phyloP scores from a whole-genome alignment of 1,284 basidiomycete species.

The Fomes fomentarius region DNA sequence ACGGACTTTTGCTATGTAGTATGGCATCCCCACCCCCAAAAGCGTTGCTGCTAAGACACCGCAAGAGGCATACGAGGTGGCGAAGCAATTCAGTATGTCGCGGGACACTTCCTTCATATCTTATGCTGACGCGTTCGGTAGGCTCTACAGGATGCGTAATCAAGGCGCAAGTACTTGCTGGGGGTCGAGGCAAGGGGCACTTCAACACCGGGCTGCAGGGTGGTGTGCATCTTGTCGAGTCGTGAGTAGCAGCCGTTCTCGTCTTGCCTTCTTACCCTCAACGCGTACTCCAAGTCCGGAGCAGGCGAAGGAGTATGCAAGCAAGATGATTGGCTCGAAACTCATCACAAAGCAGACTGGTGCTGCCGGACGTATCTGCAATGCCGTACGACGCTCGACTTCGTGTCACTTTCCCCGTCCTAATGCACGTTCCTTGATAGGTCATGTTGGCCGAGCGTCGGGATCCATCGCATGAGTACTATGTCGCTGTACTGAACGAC shows the following conservation, averaged over 20 bases:
- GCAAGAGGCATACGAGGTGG: slow-evolving; percentile 89
- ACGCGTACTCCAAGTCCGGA: slow-evolving; percentile 63
- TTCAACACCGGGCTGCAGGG: slow-evolving; percentile 97
- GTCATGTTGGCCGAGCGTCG: slow-evolving; percentile 98
- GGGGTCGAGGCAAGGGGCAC: slow-evolving; percentile 97
- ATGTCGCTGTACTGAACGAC: slow-evolving; percentile 97
- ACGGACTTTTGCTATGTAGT: slow-evolving; percentile 51
- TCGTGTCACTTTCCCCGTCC: not conserved
- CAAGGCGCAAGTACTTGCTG: slow-evolving; percentile 99
- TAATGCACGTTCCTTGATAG: slow-evolving; percentile 41
- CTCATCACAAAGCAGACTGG: slow-evolving; percentile 99
- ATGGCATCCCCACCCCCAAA: slow-evolving; percentile 96
- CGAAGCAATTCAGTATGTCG: slow-evolving; percentile 80
- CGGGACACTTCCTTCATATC: not conserved
- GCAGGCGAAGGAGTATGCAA: slow-evolving; percentile 87
- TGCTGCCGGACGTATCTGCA: slow-evolving; percentile 90
- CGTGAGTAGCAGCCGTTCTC: slow-evolving; percentile 50
- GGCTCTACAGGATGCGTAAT: slow-evolving; percentile 83
- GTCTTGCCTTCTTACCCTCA: slow-evolving; percentile 2
- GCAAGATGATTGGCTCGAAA: slow-evolving; percentile 94
- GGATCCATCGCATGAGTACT: slow-evolving; percentile 96
- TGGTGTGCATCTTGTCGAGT: slow-evolving; percentile 95
- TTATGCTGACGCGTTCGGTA: slow-evolving; percentile 30
- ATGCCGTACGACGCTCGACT: slow-evolving; percentile 66
- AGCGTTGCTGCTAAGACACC: slow-evolving; percentile 87